phyloP scores from a whole-genome alignment of 371 early-diverging fungal species.

The Lichtheimia ornata region DNA sequence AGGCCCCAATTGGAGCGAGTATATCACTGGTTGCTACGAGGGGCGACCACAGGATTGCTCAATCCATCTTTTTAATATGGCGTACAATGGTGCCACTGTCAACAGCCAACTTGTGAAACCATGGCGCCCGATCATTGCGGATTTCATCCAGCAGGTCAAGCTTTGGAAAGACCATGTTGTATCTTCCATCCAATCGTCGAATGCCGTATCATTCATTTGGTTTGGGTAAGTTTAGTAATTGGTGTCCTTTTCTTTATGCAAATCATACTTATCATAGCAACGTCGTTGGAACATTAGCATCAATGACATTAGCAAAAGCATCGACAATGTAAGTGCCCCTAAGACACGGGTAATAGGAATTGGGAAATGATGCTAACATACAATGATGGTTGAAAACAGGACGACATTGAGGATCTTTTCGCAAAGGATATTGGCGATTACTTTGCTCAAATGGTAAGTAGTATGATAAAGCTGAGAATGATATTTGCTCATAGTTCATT shows the following conservation, averaged over 20 bases:
- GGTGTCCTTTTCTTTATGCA: too few relatives aligned
- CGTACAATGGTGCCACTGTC: slow-evolving; percentile 11
- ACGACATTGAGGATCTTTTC: not conserved
- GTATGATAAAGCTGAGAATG: not conserved
- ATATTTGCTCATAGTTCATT: not conserved
- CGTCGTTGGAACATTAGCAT: not conserved
- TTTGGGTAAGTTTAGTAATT: too few relatives aligned
- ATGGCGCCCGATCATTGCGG: not conserved
- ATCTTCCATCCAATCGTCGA: not conserved
- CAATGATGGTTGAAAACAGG: not conserved
- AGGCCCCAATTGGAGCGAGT: slow-evolving; percentile 9
- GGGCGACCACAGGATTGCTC: slow-evolving; percentile 7
- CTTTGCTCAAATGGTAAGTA: slow-evolving; percentile 6
- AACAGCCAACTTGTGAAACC: not conserved
- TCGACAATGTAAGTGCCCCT: too few relatives aligned
- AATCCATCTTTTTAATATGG: slow-evolving; percentile 1
- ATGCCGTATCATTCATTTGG: slow-evolving; percentile 4
- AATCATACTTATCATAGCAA: not conserved
- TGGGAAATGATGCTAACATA: too few relatives aligned
- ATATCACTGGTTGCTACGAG: slow-evolving; percentile 5
- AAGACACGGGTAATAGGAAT: too few relatives aligned
- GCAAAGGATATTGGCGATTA: not conserved
- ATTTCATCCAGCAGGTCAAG: slow-evolving; percentile 1
- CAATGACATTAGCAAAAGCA: slow-evolving; percentile 5
- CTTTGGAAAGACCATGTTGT: slow-evolving; percentile 6